These are phyloP conservation scores for Diutina catenulata DNA, from an alignment of 1,139 yeast species.

Conservation along the genomic window DNA sequence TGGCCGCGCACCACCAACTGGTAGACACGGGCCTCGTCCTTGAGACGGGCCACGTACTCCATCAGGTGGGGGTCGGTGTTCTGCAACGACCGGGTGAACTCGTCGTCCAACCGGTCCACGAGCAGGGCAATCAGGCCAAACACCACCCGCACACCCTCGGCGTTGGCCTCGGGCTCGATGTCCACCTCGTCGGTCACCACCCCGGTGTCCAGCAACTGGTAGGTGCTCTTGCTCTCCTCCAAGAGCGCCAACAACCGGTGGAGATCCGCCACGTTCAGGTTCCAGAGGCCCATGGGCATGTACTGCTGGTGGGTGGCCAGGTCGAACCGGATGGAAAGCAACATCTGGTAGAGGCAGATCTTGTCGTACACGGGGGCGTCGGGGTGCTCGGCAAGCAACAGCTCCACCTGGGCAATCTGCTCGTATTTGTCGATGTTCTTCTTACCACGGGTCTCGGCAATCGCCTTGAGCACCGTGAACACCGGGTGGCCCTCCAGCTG, in stretches of 20 bases:
- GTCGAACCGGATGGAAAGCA: slow-evolving; percentile 85
- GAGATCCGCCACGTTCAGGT: slow-evolving; percentile 52
- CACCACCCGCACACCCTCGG: slow-evolving; percentile 58
- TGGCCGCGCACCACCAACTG: slow-evolving; percentile 74
- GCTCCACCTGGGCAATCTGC: slow-evolving; percentile 64
- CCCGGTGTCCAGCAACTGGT: slow-evolving; percentile 73
- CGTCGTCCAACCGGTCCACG: slow-evolving; percentile 92
- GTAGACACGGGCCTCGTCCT: slow-evolving; percentile 76
- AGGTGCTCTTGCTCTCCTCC: slow-evolving; percentile 45
- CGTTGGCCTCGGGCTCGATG: slow-evolving; percentile 57
- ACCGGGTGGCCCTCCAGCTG: slow-evolving; percentile 22
- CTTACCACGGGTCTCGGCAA: slow-evolving; percentile 90
- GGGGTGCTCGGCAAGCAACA: slow-evolving; percentile 38
- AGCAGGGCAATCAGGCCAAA: slow-evolving; percentile 79
- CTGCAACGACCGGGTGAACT: slow-evolving; percentile 78
- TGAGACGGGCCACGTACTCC: slow-evolving; percentile 83
- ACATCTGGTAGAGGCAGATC: slow-evolving; percentile 67
- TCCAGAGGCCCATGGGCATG: slow-evolving; percentile 83
- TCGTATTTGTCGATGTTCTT: slow-evolving; percentile 80
- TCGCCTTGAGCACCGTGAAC: slow-evolving; percentile 61
- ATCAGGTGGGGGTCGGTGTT: slow-evolving; percentile 90
- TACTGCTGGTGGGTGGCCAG: slow-evolving; percentile 52
- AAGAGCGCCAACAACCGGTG: slow-evolving; percentile 51
- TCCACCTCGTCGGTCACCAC: slow-evolving; percentile 70
- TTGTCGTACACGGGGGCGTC: slow-evolving; percentile 47